Evolutionary conservation across 345 rosid genomes (phyloP).

Genomic region (Mallotus nudiflorus): DNA sequence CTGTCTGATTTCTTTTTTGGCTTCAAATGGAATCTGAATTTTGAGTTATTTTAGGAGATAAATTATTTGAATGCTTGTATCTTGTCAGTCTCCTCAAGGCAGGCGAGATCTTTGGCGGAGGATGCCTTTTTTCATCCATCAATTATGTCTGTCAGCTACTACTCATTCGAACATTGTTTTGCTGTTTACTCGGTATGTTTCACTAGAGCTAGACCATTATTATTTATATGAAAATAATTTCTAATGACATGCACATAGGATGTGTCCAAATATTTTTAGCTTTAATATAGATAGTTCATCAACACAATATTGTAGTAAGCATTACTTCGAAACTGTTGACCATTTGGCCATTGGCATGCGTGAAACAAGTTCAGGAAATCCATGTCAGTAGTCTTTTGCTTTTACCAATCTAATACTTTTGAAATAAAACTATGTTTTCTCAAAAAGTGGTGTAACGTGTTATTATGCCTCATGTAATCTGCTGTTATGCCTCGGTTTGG

Average conservation of each 20-base stretch:
- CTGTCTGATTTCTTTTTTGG: neutral
- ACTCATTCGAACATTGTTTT: constrained; percentile 96
- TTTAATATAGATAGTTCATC: neutral
- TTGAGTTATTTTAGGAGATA: constrained; percentile 12
- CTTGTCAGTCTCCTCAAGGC: constrained; percentile 67
- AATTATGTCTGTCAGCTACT: constrained; percentile 92
- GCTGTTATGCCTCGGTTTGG: constrained; percentile 1
- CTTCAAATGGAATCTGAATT: neutral
- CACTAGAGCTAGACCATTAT: neutral
- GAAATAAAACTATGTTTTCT: neutral
- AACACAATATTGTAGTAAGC: neutral
- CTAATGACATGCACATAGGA: neutral
- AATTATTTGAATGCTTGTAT: constrained; percentile 20
- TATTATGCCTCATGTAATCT: neutral
- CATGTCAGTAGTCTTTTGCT: neutral
- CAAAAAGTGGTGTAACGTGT: neutral
- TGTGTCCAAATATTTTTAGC: neutral
- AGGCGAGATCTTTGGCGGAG: constrained; percentile 91
- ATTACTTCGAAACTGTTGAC: neutral
- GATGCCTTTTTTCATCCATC: constrained; percentile 95
- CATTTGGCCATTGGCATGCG: neutral
- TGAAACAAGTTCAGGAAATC: neutral
- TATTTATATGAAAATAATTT: neutral
- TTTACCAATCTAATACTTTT: neutral
- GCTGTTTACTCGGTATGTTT: constrained; percentile 89